phyloP scores from a whole-genome alignment of 192 early-diverging fungal species.

The Mortierella hygrophila region DNA sequence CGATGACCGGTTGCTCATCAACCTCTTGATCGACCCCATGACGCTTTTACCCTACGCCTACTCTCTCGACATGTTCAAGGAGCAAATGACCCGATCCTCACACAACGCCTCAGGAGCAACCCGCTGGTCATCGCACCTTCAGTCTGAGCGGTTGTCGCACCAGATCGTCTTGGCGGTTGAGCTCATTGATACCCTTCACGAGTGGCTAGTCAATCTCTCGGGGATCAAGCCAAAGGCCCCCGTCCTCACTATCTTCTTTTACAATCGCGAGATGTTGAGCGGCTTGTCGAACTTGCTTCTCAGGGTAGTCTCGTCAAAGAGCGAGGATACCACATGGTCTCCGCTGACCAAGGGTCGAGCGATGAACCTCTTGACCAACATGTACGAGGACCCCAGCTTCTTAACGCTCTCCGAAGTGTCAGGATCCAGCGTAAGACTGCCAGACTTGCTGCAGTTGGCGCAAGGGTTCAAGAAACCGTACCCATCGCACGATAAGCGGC shows the following conservation, averaged over 20 bases:
- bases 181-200: conserved; percentile 36
- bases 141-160: neutral
- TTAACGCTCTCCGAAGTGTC: conserved; percentile 15
- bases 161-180: conserved; percentile 12
- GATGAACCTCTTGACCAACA: conserved; percentile 27
- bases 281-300: conserved; percentile 19
- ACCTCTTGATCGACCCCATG: conserved; percentile 26
- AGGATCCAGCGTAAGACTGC: conserved; percentile 7
- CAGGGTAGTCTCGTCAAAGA: conserved; percentile 12
- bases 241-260: conserved; percentile 39
- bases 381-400: conserved; percentile 44
- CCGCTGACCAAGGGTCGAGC: conserved; percentile 16
- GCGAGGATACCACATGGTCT: neutral
- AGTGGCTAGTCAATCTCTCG: conserved; percentile 22
- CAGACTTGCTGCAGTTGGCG: conserved; percentile 35
- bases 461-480: conserved; percentile 13
- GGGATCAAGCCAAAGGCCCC: conserved; percentile 19
- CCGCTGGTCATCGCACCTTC: neutral
- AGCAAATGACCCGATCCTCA: neutral
- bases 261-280: neutral
- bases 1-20: conserved; percentile 28
- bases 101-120: conserved; percentile 6
- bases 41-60: conserved; percentile 26
- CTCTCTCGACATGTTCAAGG: conserved; percentile 29
- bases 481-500: conserved; percentile 21